Evolutionary conservation across 768 basidiomycete genomes (phyloP), one percentile per base, ranked within the genome.

Genomic region (Clathrus columnatus): DNA sequence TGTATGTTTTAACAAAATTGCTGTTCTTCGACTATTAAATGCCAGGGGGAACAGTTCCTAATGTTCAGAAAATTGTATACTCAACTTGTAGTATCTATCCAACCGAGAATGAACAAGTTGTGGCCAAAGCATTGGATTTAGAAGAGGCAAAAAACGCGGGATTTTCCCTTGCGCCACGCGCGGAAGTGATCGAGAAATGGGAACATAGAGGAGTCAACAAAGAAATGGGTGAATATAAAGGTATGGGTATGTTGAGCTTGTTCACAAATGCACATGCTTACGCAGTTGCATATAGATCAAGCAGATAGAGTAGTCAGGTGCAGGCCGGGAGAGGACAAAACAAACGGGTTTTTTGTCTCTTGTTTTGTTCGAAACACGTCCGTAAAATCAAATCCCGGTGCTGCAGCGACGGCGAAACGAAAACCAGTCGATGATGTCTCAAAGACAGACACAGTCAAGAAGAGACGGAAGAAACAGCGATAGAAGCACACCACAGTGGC

Each of bases 271-370:
- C 18, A 41, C 41, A 16, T 18, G 14, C 50, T 21, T 14, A 45
- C 43, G 48, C 20, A 24, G 17, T 26, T 54, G 29, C 5, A 46
- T 23, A 24, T 59, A 85, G 84, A 66, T 20, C 67, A 80, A 57
- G 84, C 87, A 4, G 68, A 72, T 4, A 81, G 82, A 10, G 65
- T 89, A 18, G 63, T 92, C 24, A 81, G 90, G 17, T 91, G 89
- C 66, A 77, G 78, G 24, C 83, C 90, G 14, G 82, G 83, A 52
- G 88, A 87, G 58, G 93, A 98, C 63, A 81, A 79, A 32, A 92
- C 90, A 11, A 98, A 98, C 63, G 96, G 96, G 0, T 99, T 99
- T 73, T 99, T 99, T 62, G 94, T 99, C 21, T 84, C 90, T n/a
- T 96, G 88, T 67, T 93, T 98, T 66, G 72, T 91, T n/a, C 55